Percentiles rank a stretch among this genome's conserved stretches.
These are phyloP conservation scores for Vitis cinerea DNA, from an alignment of 164 flowering plant genomes.

Conservation along the genomic window DNA sequence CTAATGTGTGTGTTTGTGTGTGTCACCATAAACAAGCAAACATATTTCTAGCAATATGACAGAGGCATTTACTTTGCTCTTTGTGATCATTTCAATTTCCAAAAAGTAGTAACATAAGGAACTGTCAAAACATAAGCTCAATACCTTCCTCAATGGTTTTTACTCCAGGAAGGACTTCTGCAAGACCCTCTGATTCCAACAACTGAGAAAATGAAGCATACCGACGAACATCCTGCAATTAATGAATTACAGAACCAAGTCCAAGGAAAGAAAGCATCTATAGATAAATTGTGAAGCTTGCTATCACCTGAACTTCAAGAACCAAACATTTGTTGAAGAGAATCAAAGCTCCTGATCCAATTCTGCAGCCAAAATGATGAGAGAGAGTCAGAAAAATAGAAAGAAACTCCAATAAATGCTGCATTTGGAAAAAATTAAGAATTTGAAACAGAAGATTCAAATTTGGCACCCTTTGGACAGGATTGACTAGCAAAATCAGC, in stretches of 20 bases:
- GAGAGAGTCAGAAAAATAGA: neutral
- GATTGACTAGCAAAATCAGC: too few species aligned
- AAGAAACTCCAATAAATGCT: neutral
- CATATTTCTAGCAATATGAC: too few species aligned
- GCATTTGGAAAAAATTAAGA: too few species aligned
- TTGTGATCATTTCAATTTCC: too few species aligned
- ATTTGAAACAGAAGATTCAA: too few species aligned
- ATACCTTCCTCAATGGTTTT: conserved; percentile 74
- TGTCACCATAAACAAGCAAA: too few species aligned
- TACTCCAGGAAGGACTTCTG: conserved; percentile 74
- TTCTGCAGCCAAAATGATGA: conserved; percentile 36
- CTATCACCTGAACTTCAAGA: conserved; percentile 67
- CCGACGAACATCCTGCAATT: conserved; percentile 48
- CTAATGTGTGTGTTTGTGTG: too few species aligned
- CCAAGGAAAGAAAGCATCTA: neutral
- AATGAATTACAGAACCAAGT: conserved; percentile 4
- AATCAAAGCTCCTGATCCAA: conserved; percentile 52
- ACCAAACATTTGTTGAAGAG: conserved; percentile 67
- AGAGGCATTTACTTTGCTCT: too few species aligned
- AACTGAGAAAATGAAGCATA: conserved; percentile 76
- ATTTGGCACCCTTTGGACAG: too few species aligned
- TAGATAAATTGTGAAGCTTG: neutral
- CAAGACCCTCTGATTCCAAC: conserved; percentile 61
- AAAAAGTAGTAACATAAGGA: neutral
- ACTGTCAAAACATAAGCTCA: neutral